These are phyloP conservation scores for Ophiostoma sp. DNA, from an alignment of 2,329 filamentous ascomycete genomes.

Conservation along the genomic window DNA sequence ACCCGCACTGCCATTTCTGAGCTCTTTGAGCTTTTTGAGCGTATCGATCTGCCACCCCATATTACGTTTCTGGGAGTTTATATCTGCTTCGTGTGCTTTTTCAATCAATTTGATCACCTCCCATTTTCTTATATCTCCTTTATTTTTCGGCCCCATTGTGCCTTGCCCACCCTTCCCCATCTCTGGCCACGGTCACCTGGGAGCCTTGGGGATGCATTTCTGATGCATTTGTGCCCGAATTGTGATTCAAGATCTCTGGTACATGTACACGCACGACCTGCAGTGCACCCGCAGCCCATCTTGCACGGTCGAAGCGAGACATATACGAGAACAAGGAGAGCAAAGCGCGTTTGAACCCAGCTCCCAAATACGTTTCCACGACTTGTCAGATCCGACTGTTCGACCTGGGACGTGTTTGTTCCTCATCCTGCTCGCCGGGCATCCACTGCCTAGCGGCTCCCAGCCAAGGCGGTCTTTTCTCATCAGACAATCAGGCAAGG, in stretches of 20 bases:
- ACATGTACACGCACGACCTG: constrained; percentile 11
- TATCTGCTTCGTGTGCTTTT: constrained; percentile 9
- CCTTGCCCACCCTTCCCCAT: not conserved
- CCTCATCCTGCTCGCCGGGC: not conserved
- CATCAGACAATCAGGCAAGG: constrained; percentile 9
- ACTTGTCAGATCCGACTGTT: not conserved
- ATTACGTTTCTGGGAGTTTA: not conserved
- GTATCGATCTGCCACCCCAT: constrained; percentile 19
- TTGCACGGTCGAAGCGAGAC: constrained; percentile 15
- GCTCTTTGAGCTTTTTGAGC: not conserved
- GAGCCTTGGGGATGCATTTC: not conserved
- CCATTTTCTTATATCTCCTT: not conserved
- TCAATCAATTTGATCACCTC: not conserved
- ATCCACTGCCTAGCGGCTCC: constrained; percentile 15
- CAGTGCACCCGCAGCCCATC: constrained; percentile 3
- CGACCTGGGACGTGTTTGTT: not conserved
- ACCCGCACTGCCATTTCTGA: constrained; percentile 13
- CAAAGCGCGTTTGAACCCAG: not conserved
- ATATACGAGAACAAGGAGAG: not conserved
- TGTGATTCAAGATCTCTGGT: constrained; percentile 17
- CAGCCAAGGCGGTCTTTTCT: constrained; percentile 17
- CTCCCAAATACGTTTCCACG: not conserved
- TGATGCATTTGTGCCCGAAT: constrained; percentile 24
- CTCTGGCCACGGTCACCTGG: not conserved
- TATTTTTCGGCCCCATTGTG: not conserved